Conservation (phyloP, 2,329 filamentous ascomycete genomes). For the Penicillium corylophilum region DNA sequence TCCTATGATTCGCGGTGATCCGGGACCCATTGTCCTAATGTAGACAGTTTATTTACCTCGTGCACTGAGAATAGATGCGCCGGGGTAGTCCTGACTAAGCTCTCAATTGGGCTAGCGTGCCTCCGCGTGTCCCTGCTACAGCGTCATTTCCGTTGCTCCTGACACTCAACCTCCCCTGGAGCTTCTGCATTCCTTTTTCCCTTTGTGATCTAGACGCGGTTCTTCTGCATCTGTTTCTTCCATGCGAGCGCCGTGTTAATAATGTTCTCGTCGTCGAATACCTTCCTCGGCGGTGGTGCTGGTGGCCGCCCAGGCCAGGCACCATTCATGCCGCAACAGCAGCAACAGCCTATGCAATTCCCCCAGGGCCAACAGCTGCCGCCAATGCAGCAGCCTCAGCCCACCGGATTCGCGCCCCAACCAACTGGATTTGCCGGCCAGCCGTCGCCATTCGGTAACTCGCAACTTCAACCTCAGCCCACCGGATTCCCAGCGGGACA, state of each 20-base stretch:
- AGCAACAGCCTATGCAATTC: conserved; percentile 41
- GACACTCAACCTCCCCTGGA: conserved; percentile 21
- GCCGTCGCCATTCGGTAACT: conserved; percentile 53
- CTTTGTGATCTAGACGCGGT: conserved; percentile 22
- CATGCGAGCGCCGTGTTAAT: conserved; percentile 29
- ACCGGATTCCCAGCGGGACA: conserved; percentile 61
- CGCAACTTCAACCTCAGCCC: conserved; percentile 63
- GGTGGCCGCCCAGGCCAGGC: conserved; percentile 69
- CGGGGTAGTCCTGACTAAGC: conserved; percentile 19
- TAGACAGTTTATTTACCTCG: not conserved
- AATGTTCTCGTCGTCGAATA: conserved; percentile 91
- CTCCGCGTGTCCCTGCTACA: conserved; percentile 28
- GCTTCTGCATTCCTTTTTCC: conserved; percentile 25
- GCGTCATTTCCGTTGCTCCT: conserved; percentile 33
- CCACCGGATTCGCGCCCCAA: conserved; percentile 56
- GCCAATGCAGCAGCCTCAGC: conserved; percentile 51
- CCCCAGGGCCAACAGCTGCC: conserved; percentile 48
- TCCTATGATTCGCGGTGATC: too few species aligned
- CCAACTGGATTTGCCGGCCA: conserved; percentile 57
- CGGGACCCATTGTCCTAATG: not conserved
- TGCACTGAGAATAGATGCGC: not conserved
- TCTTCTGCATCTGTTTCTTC: conserved; percentile 22
- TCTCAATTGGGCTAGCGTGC: conserved; percentile 23
- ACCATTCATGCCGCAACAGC: conserved; percentile 54
- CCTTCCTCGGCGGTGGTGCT: conserved; percentile 77